These are phyloP conservation scores for Rhizopogon salebrosus DNA, from an alignment of 768 basidiomycete species.

Conservation along the genomic window DNA sequence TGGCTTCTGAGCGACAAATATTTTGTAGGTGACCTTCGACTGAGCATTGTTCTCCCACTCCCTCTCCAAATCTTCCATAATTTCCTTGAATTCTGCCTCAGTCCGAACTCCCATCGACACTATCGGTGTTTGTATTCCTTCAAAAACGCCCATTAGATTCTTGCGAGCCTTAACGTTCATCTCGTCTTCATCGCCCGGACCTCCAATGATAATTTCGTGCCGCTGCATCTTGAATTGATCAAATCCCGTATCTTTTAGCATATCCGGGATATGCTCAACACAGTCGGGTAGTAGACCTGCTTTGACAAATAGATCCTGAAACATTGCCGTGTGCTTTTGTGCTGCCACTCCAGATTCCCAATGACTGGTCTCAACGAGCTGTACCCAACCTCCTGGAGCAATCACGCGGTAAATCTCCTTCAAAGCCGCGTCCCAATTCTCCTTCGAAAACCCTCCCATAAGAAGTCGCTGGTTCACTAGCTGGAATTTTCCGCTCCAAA, in stretches of 20 bases:
- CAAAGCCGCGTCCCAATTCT: slow-evolving; percentile 23
- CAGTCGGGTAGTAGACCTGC: background rate
- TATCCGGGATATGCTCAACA: background rate
- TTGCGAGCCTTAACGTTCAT: background rate
- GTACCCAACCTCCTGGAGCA: slow-evolving; percentile 27
- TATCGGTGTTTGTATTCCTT: background rate
- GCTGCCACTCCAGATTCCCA: background rate
- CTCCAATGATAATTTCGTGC: background rate
- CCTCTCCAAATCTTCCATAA: background rate
- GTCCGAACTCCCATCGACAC: background rate
- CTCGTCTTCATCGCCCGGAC: background rate
- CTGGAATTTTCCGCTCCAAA: slow-evolving; percentile 26
- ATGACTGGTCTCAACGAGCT: slow-evolving; percentile 23
- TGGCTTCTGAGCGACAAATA: background rate
- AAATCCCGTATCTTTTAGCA: background rate
- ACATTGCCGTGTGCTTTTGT: background rate
- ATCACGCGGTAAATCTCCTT: slow-evolving; percentile 27
- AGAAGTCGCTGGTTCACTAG: slow-evolving; percentile 31
- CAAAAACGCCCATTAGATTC: background rate
- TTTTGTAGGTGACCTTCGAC: background rate
- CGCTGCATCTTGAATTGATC: background rate
- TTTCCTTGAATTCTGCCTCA: background rate
- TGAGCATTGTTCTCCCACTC: background rate
- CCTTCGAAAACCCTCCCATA: slow-evolving; percentile 19
- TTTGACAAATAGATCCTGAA: background rate